A percentile compares a stretch with the other conserved stretches of the same genome.
Conservation (phyloP, 257 asterid genomes). For the Euphrasia confusa region DNA sequence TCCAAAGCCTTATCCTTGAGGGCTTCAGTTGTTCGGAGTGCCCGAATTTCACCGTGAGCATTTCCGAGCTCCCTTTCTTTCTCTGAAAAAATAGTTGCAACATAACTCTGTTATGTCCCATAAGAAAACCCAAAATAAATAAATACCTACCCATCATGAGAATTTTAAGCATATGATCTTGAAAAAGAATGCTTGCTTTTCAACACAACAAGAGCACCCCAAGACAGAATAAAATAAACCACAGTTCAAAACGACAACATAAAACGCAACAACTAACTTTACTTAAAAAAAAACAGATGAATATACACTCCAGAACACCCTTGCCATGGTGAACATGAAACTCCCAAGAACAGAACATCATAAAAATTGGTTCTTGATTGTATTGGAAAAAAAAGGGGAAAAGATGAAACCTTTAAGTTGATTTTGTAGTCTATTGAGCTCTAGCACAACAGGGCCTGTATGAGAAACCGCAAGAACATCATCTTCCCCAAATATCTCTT, state of each 20-base stretch:
- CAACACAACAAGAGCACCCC: background rate
- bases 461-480: conserved; percentile 41
- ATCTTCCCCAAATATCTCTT: conserved; percentile 39
- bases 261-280: background rate
- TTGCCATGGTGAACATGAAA: background rate
- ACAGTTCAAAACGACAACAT: conserved; percentile 1
- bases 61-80: conserved; percentile 56
- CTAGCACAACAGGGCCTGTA: conserved; percentile 67
- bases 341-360: conserved; percentile 5
- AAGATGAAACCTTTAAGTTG: conserved; percentile 62
- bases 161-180: background rate
- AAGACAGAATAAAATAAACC: background rate
- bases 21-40: conserved; percentile 52
- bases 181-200: background rate
- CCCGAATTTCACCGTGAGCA: conserved; percentile 71
- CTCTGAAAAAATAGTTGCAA: conserved; percentile 40
- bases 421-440: conserved; percentile 67
- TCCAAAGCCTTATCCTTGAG: conserved; percentile 74
- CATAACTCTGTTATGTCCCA: background rate
- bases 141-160: background rate
- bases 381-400: background rate
- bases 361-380: conserved; percentile 16
- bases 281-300: background rate
- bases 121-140: too few relatives aligned
- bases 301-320: background rate